These are phyloP conservation scores for Ophiostoma sp. DNA, from an alignment of 2,329 filamentous ascomycete genomes.

Conservation along the genomic window DNA sequence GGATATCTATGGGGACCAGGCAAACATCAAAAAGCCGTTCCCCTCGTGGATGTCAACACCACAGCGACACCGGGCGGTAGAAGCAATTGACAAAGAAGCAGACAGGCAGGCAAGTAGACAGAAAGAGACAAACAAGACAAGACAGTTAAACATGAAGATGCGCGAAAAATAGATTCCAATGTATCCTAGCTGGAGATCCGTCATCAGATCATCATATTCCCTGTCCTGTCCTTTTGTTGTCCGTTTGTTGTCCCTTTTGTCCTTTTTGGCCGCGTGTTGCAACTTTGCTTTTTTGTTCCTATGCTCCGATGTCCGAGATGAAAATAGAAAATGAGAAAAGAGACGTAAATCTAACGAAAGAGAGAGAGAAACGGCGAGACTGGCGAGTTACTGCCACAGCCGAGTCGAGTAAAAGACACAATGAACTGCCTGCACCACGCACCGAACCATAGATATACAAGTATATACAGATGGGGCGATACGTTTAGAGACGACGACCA, in stretches of 20 bases:
- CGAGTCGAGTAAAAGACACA: slow-evolving; percentile 11
- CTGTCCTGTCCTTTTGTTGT: slow-evolving; percentile 8
- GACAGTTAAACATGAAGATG: background rate
- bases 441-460: background rate
- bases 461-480: background rate
- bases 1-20: slow-evolving; percentile 56
- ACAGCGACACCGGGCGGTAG: slow-evolving; percentile 37
- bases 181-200: slow-evolving; percentile 18
- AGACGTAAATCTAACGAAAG: background rate
- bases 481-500: slow-evolving; percentile 94
- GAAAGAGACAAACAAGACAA: background rate
- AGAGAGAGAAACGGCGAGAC: background rate
- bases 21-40: slow-evolving; percentile 55
- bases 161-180: slow-evolving; percentile 17
- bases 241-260: background rate
- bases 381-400: background rate
- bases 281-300: background rate
- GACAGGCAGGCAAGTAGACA: background rate
- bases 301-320: slow-evolving; percentile 14
- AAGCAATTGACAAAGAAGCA: background rate
- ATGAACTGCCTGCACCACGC: background rate
- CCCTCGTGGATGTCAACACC: slow-evolving; percentile 67
- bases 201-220: slow-evolving; percentile 1
- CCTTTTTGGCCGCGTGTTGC: background rate
- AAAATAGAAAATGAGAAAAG: slow-evolving; percentile 10